Percentiles rank a stretch among this genome's conserved stretches.
Conservation (phyloP, 2,329 filamentous ascomycete species). For the Delphinella strobiligena region DNA sequence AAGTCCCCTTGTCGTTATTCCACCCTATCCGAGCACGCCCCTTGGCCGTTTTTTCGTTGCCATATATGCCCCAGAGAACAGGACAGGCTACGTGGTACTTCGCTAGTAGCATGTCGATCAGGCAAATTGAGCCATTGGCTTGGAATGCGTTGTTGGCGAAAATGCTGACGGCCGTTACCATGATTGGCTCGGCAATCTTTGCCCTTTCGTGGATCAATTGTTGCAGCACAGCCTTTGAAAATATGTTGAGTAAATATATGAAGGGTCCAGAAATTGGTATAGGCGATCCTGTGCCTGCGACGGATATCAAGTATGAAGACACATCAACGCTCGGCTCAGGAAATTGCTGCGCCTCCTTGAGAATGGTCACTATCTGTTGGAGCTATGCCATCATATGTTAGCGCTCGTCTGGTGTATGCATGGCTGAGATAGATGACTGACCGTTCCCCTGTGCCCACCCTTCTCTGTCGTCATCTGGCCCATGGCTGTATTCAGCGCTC, state of each 20-base stretch:
- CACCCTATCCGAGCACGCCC: slow-evolving; percentile 59
- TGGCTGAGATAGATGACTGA: slow-evolving; percentile 23
- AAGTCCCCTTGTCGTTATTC: slow-evolving; percentile 37
- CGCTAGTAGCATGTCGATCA: slow-evolving; percentile 76
- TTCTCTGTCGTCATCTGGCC: slow-evolving; percentile 61
- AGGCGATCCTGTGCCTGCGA: slow-evolving; percentile 31
- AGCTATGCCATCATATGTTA: slow-evolving; percentile 22
- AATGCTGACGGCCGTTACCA: slow-evolving; percentile 62
- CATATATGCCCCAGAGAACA: slow-evolving; percentile 71
- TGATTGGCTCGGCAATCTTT: slow-evolving; percentile 57
- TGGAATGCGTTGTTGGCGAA: slow-evolving; percentile 52
- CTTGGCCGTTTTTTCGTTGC: slow-evolving; percentile 57
- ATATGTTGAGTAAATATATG: slow-evolving; percentile 65
- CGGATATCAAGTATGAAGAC: slow-evolving; percentile 27
- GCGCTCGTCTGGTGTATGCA: slow-evolving; percentile 6
- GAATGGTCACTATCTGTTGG: slow-evolving; percentile 36
- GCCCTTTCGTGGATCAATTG: slow-evolving; percentile 38
- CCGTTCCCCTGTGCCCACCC: slow-evolving; percentile 47
- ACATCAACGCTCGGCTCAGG: slow-evolving; percentile 17
- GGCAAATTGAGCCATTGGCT: slow-evolving; percentile 43
- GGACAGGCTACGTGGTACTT: slow-evolving; percentile 76
- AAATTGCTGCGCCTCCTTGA: slow-evolving; percentile 31
- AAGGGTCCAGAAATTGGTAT: slow-evolving; percentile 48
- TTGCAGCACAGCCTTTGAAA: slow-evolving; percentile 59
- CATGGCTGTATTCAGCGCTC: slow-evolving; percentile 58